phyloP scores from a whole-genome alignment of 2,329 filamentous ascomycete genomes.

The Rutstroemia sp. region DNA sequence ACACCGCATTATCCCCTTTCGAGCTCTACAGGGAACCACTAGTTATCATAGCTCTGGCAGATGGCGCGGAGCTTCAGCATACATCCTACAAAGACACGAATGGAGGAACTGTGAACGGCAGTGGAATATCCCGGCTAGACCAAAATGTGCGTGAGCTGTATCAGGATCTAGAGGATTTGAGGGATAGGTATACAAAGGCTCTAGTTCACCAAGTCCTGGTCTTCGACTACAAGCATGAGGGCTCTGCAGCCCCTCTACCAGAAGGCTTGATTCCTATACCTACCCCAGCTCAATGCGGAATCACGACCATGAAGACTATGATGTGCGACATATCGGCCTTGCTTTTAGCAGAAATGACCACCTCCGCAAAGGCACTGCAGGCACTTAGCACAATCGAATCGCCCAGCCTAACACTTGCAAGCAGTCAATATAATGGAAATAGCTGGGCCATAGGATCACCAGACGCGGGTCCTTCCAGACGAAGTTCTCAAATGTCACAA shows the following conservation, averaged over 20 bases:
- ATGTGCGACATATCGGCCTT: slow-evolving; percentile 73
- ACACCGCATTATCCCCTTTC: slow-evolving; percentile 76
- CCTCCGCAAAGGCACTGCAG: slow-evolving; percentile 65
- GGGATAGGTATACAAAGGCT: slow-evolving; percentile 66
- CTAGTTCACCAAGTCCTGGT: slow-evolving; percentile 72
- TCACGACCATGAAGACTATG: slow-evolving; percentile 73
- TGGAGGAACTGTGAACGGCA: slow-evolving; percentile 44
- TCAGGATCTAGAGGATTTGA: slow-evolving; percentile 63
- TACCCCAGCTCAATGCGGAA: slow-evolving; percentile 56
- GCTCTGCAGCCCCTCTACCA: slow-evolving; percentile 45
- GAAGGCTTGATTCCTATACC: slow-evolving; percentile 68
- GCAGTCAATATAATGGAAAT: slow-evolving; percentile 36
- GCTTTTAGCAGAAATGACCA: slow-evolving; percentile 68
- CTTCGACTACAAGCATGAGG: slow-evolving; percentile 59
- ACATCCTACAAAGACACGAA: slow-evolving; percentile 48
- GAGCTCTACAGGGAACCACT: slow-evolving; percentile 84
- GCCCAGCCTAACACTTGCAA: slow-evolving; percentile 47
- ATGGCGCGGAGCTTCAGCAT: slow-evolving; percentile 62
- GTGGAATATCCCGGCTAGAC: slow-evolving; percentile 40
- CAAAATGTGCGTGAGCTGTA: slow-evolving; percentile 52
- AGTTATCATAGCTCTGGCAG: slow-evolving; percentile 75
- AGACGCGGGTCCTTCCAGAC: slow-evolving; percentile 35
- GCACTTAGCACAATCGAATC: slow-evolving; percentile 70
- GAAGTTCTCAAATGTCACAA: slow-evolving; percentile 50
- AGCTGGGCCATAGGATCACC: slow-evolving; percentile 37